Evolutionary conservation across 805 yeast species (phyloP), one percentile per base, ranked within the genome.

Genomic region (Spathaspora sp.): DNA sequence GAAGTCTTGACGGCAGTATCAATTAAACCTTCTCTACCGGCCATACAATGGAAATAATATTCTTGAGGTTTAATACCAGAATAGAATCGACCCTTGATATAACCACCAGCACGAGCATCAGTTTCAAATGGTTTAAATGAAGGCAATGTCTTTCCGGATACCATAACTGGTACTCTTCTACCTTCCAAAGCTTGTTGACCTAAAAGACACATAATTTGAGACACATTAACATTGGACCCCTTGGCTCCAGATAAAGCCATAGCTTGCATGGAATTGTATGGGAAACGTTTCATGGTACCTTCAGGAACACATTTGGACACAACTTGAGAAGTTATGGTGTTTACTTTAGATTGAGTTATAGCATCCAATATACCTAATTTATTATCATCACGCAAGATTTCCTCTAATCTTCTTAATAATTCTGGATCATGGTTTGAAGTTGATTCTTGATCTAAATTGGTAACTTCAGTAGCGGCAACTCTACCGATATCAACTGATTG

Each of bases 171-270:
- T 19, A 94, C 99, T 79, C 99, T 87, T 72, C 98, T 86, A 73
- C 99, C 99, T 77, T 94, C 99, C 63, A 94, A 80, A 44, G 98
- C 98, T 76, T 94, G 99, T 75, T 94, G 99, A 48, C 99, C 99
- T 58, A 94, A 81, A 64, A 96, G 78, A 82, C 99, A 94, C 99
- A 96, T 96, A 74, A 94, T 96, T 77, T 94, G 99, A 40, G 99
- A 93, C 58, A 94, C 98, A 64, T 94, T 94, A 59, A 94, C 99
- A 61, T 89, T 89, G 26, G 99, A 94, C 66, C 99, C 99, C 75
- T 94, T 94, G 55, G 99, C 99, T 71, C 99, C 99, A 44, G 98
- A 93, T 45, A 94, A 76, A 2, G 99, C 98, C 99, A 94, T 94
- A 39, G 97, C 85, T 78, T 94, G 99, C 98, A 94, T 94, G 39